Conservation (phyloP, 1,139 yeast species). For the Taphrina confusa region DNA sequence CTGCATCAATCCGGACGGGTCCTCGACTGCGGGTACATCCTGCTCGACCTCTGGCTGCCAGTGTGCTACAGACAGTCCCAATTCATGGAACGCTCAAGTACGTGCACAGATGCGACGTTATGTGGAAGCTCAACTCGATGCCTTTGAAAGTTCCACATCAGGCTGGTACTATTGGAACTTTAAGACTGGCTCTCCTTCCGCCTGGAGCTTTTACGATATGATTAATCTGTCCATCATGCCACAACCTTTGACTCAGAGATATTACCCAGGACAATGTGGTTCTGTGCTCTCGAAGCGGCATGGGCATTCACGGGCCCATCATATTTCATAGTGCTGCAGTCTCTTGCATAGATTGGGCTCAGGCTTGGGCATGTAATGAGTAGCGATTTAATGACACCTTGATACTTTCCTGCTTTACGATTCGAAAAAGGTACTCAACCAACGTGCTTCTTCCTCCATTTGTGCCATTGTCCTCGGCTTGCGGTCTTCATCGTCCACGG, state of each 20-base stretch:
- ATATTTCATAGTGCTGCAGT: too few relatives aligned
- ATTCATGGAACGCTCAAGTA: conserved; percentile 62
- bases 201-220: conserved; percentile 73
- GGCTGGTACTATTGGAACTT: conserved; percentile 95
- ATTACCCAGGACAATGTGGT: conserved; percentile 69
- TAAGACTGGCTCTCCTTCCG: conserved; percentile 63
- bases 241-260: conserved; percentile 62
- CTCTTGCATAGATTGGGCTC: too few relatives aligned
- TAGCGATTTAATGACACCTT: too few relatives aligned
- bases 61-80: conserved; percentile 37
- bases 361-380: too few relatives aligned
- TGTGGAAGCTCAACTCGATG: conserved; percentile 88
- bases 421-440: conserved; percentile 53
- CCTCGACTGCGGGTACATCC: conserved; percentile 60
- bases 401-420: too few relatives aligned
- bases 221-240: conserved; percentile 68
- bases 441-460: conserved; percentile 66
- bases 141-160: conserved; percentile 60
- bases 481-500: conserved; percentile 57
- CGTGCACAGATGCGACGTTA: conserved; percentile 63
- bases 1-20: conserved; percentile 63
- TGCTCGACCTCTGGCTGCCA: conserved; percentile 48
- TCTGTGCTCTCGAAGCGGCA: conserved; percentile 36
- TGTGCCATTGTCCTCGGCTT: conserved; percentile 56
- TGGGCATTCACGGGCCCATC: not conserved